Percentiles rank a stretch among this genome's conserved stretches.
Conservation (phyloP, 2,329 filamentous ascomycete genomes). For the Fusarium paranaense region DNA sequence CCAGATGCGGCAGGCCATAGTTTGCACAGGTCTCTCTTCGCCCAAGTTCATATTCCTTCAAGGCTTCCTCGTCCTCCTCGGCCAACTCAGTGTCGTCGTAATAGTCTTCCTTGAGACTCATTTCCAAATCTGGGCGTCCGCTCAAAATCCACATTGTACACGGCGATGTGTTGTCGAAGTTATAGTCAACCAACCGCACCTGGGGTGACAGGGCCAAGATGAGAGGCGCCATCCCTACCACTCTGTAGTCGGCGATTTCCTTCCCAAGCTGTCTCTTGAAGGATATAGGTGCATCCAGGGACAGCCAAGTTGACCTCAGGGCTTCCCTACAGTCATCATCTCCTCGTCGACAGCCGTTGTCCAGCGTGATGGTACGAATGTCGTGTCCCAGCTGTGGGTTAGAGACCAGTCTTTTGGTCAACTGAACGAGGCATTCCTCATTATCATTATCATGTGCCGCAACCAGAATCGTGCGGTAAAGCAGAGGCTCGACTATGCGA, state of each 20-base stretch:
- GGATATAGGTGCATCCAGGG: not conserved
- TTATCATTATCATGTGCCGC: not conserved
- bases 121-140: not conserved
- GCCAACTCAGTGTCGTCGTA: not conserved
- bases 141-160: not conserved
- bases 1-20: not conserved
- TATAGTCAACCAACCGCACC: not conserved
- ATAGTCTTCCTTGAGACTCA: not conserved
- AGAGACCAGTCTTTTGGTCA: not conserved
- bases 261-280: not conserved
- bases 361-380: not conserved
- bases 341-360: not conserved
- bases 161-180: not conserved
- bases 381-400: not conserved
- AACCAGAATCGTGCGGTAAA: not conserved
- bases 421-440: not conserved
- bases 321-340: not conserved
- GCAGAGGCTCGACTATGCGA: not conserved
- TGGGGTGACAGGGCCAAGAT: not conserved
- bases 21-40: not conserved
- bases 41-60: not conserved
- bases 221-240: not conserved
- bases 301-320: not conserved
- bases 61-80: not conserved
- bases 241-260: not conserved